Evolutionary conservation across 139 green algal genomes (phyloP).

Genomic region (Ettlia oleoabundans): DNA sequence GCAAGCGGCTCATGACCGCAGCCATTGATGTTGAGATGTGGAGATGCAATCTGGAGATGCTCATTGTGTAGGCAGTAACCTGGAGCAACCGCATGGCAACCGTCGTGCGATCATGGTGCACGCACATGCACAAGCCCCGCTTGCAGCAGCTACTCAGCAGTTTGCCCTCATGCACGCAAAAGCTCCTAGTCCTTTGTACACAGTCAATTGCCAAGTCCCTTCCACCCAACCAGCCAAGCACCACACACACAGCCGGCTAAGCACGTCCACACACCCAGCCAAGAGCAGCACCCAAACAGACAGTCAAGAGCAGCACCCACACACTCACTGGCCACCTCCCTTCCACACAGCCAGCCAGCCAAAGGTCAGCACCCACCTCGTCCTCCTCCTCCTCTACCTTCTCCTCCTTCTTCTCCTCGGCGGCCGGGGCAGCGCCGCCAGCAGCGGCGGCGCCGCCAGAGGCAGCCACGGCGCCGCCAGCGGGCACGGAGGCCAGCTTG

Average conservation of each 20-base stretch:
- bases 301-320: too few species aligned
- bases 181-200: background rate
- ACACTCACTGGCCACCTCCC: too few species aligned
- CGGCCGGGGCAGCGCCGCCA: conserved; percentile 54
- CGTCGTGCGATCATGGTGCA: too few species aligned
- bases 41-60: too few species aligned
- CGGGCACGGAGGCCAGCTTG: conserved; percentile 80
- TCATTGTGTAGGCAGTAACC: too few species aligned
- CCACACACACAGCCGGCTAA: background rate
- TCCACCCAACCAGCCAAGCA: background rate
- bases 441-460: conserved; percentile 34
- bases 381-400: conserved; percentile 72
- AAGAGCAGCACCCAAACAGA: background rate
- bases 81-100: too few species aligned
- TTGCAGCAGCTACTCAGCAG: too few species aligned
- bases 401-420: conserved; percentile 68
- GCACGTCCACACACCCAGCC: background rate
- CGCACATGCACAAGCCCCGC: too few species aligned
- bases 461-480: conserved; percentile 61
- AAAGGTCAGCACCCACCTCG: conserved; percentile 49
- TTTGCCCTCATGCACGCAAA: background rate
- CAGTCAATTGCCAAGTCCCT: background rate
- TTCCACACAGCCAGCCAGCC: too few species aligned
- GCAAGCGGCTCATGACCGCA: too few species aligned
- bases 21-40: too few species aligned